Conservation (phyloP, 2,329 filamentous ascomycete species). For the Diaporthe capsici region DNA sequence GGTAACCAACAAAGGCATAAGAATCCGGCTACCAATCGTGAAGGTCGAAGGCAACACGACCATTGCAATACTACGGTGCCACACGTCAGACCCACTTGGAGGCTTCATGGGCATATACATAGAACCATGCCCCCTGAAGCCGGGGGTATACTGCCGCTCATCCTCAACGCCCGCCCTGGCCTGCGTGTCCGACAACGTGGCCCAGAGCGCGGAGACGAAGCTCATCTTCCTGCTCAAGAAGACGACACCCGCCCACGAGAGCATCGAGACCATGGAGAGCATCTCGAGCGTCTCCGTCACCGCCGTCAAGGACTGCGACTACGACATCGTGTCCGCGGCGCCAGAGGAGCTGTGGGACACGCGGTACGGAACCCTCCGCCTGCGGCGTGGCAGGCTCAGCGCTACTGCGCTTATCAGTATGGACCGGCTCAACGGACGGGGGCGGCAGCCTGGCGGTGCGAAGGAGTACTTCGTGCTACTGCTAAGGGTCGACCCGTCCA, state of each 20-base stretch:
- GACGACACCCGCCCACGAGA: conserved; percentile 5
- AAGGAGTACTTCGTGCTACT: conserved; percentile 19
- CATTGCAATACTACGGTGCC: conserved; percentile 21
- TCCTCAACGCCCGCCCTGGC: conserved; percentile 15
- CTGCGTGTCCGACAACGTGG: conserved; percentile 22
- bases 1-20: conserved; percentile 28
- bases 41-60: conserved; percentile 9
- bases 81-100: neutral
- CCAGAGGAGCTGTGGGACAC: conserved; percentile 27
- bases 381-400: conserved; percentile 3
- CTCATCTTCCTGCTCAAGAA: conserved; percentile 31
- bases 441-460: neutral
- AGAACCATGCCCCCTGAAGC: conserved; percentile 8
- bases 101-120: conserved; percentile 35
- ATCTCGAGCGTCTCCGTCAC: conserved; percentile 11
- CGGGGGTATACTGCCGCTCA: conserved; percentile 15
- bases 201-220: conserved; percentile 25
- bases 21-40: conserved; percentile 17
- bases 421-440: conserved; percentile 1
- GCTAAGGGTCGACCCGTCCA: conserved; percentile 25
- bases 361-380: neutral
- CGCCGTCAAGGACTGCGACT: neutral
- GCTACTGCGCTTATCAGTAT: conserved; percentile 26
- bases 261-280: conserved; percentile 27
- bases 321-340: conserved; percentile 19